Percentiles rank a stretch among this genome's conserved stretches.
phyloP scores from a whole-genome alignment of 2,329 filamentous ascomycete genomes.

The Trichoderma oligosporum region DNA sequence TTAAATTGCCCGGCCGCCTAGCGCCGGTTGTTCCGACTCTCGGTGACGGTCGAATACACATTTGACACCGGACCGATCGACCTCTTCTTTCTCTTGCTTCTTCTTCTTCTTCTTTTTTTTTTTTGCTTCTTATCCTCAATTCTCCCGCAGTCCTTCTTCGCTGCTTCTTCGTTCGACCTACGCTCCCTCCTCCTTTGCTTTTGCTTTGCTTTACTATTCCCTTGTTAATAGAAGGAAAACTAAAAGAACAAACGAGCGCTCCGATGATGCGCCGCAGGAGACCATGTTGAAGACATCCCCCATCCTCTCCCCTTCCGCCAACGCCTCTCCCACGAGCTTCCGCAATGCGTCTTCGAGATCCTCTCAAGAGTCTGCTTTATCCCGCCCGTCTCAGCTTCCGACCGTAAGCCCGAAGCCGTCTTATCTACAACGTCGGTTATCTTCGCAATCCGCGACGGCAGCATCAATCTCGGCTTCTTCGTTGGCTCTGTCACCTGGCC shows the following conservation, averaged over 20 bases:
- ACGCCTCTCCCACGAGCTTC: constrained; percentile 49
- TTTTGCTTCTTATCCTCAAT: background rate
- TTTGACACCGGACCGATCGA: constrained; percentile 3
- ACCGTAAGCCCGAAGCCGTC: constrained; percentile 17
- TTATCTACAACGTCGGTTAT: constrained; percentile 18
- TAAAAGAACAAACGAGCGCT: constrained; percentile 18
- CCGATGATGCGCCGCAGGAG: constrained; percentile 48
- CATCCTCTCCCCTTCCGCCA: constrained; percentile 47
- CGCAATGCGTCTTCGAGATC: constrained; percentile 31
- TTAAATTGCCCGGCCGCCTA: constrained; percentile 2
- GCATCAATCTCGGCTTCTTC: constrained; percentile 8
- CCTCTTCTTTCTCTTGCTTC: background rate
- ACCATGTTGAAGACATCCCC: constrained; percentile 60
- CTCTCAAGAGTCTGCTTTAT: constrained; percentile 15
- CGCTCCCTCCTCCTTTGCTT: background rate
- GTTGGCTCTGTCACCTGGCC: constrained; percentile 11
- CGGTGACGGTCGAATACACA: background rate
- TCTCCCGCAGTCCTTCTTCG: background rate
- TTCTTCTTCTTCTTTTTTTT: background rate
- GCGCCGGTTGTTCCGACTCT: constrained; percentile 6
- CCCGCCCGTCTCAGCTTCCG: constrained; percentile 9
- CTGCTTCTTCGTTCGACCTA: background rate
- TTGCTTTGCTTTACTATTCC: background rate
- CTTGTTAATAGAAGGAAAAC: background rate
- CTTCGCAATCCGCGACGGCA: constrained; percentile 8